Evolutionary conservation across 345 rosid species (phyloP).

Genomic region (Pistacia vera): DNA sequence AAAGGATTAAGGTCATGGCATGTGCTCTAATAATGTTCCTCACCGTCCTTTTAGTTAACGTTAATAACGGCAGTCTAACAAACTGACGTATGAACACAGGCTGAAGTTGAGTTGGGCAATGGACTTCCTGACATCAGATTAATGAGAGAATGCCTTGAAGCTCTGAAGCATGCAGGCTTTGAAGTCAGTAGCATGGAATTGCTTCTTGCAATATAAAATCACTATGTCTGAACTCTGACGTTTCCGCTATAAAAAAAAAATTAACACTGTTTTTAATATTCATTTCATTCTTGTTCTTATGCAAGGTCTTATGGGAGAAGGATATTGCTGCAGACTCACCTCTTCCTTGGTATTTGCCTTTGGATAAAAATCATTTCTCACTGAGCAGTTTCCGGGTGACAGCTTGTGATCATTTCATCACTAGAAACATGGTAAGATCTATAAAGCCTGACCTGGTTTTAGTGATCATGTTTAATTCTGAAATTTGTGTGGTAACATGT

Average conservation of each 20-base stretch:
- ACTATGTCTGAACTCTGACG: not conserved
- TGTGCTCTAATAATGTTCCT: not conserved
- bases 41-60: not conserved
- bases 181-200: constrained; percentile 52
- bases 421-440: constrained; percentile 75
- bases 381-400: constrained; percentile 80
- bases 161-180: constrained; percentile 86
- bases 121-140: constrained; percentile 92
- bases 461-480: not conserved
- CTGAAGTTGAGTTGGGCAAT: constrained; percentile 85
- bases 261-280: no score
- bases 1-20: constrained; percentile 78
- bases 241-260: not conserved
- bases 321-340: constrained; percentile 76
- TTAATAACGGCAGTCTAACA: not conserved
- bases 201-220: not conserved
- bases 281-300: not conserved
- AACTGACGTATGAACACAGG: constrained; percentile 40
- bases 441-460: not conserved
- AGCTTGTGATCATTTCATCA: constrained; percentile 72
- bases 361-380: constrained; percentile 76
- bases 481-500: not conserved
- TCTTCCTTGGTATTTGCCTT: constrained; percentile 80
- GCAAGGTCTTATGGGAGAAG: constrained; percentile 81
- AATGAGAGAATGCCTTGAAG: constrained; percentile 78